phyloP scores from a whole-genome alignment of 73 alveolate genomes.

The Paramecium sexaurelia region DNA sequence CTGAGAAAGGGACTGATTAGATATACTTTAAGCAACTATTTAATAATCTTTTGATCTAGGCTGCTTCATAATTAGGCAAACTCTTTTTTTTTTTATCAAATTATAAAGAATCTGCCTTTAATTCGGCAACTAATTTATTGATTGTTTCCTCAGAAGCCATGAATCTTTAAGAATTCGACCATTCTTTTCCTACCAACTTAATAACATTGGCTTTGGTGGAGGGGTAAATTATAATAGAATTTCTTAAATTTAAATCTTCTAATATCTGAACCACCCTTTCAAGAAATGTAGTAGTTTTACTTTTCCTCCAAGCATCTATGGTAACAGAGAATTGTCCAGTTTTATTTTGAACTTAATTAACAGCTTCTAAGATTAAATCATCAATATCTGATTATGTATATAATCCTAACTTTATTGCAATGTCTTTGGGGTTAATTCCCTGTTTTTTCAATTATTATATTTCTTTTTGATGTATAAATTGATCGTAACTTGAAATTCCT shows the following conservation, averaged over 20 bases:
- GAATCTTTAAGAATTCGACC: not conserved
- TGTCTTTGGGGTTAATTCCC: not conserved
- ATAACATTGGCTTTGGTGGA: not conserved
- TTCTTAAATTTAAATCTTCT: not conserved
- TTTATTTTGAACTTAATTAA: not conserved
- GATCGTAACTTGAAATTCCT: not conserved
- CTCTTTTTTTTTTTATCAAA: not conserved
- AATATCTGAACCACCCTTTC: not conserved
- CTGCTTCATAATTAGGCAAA: not conserved
- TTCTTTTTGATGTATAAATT: not conserved
- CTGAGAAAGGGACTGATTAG: not conserved
- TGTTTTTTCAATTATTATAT: not conserved
- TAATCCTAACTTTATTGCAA: slow-evolving; percentile 8
- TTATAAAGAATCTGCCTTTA: not conserved
- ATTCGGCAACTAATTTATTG: not conserved
- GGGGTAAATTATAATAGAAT: not conserved
- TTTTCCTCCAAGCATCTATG: not conserved
- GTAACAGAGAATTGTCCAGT: not conserved
- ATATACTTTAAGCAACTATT: not conserved
- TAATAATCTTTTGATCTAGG: not conserved
- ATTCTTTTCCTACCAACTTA: not conserved
- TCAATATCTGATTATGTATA: not conserved
- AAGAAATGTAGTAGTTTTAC: not conserved
- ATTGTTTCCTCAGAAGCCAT: not conserved
- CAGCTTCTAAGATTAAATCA: not conserved